Conservation (phyloP, 495 filamentous ascomycete genomes). For the Hypoxylon fragiforme region DNA sequence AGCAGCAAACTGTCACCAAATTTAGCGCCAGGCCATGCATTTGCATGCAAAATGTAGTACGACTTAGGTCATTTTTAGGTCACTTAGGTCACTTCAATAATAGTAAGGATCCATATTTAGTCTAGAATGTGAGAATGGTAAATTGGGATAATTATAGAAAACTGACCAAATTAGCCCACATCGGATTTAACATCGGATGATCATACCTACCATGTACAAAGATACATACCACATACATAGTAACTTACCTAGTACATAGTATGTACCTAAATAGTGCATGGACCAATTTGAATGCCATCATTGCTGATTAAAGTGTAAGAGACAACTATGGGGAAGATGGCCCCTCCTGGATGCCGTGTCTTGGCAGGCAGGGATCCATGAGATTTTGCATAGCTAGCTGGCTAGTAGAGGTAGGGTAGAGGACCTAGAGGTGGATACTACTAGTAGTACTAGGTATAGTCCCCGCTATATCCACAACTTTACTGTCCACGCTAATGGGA, state of each 20-base stretch:
- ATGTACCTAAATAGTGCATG: slow-evolving; percentile 13
- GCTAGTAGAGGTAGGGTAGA: too few relatives aligned
- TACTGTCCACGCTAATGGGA: slow-evolving; percentile 37
- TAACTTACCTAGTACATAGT: too few relatives aligned
- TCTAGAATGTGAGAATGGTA: slow-evolving; percentile 1
- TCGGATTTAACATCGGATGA: slow-evolving; percentile 23
- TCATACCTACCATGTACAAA: slow-evolving; percentile 22
- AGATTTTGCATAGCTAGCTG: slow-evolving; percentile 34
- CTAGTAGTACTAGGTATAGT: too few relatives aligned
- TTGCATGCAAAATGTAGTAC: slow-evolving; percentile 21
- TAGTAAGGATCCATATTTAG: slow-evolving; percentile 30
- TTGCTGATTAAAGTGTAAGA: slow-evolving; percentile 6
- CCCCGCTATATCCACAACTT: background rate
- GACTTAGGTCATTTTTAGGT: too few relatives aligned
- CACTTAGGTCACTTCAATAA: too few relatives aligned
- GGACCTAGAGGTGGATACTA: too few relatives aligned
- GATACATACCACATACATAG: too few relatives aligned
- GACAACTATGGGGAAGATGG: slow-evolving; percentile 37
- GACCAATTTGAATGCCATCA: slow-evolving; percentile 30
- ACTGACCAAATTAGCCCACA: slow-evolving; percentile 35
- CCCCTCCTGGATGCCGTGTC: slow-evolving; percentile 35
- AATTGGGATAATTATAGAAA: slow-evolving; percentile 38
- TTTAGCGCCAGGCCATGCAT: slow-evolving; percentile 34
- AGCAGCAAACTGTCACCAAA: slow-evolving; percentile 16
- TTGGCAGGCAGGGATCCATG: slow-evolving; percentile 26